Evolutionary conservation across 2,329 filamentous ascomycete species (phyloP), one percentile per base, ranked within the genome.

Genomic region (Alternaria viburni): DNA sequence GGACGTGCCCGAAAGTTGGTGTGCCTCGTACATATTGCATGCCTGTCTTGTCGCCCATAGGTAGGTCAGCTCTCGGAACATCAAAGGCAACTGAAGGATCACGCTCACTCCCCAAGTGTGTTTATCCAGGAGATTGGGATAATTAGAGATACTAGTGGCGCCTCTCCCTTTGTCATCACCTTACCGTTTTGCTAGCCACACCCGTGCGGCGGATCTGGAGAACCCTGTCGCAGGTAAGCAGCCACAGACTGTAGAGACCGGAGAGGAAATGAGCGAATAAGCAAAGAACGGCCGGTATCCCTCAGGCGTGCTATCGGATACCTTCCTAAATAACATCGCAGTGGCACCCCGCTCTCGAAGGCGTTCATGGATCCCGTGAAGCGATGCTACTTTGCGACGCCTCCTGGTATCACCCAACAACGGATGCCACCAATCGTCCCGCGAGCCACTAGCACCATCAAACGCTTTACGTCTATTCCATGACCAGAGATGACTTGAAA

Each of bases 201-300:
- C 49, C 74, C 72, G 73, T 70, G 71, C 65, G 66, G 68, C 68
- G 65, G 59, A 70, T 76, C 70, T 74, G 72, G 74, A 76, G 73
- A 75, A 74, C 70, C 73, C 63, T 74, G 71, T 57, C n/a, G 66
- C 50, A 65, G 62, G 62, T 67, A 36, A 65, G 59, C 60, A 57
- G 36, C 52, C 45, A 47, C 50, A 30, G 50, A 49, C 49, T 45
- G 43, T 54, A 61, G 57, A 49, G 23, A 50, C 23, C 60, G 62
- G 64, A 32, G 54, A 66, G 62, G 66, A 66, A 67, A 47, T 61
- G 52, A 65, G 46, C 69, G 60, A 71, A 69, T 73, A 62, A 64
- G 64, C 64, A 62, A 45, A 51, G 30, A 25, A 46, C 15, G 51
- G 49, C 41, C 41, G 28, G 47, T 30, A 43, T 52, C 59, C 54